Base-by-base conservation (phyloP, 1,284 basidiomycete genomes). In the Jaminaea rosea region DNA sequence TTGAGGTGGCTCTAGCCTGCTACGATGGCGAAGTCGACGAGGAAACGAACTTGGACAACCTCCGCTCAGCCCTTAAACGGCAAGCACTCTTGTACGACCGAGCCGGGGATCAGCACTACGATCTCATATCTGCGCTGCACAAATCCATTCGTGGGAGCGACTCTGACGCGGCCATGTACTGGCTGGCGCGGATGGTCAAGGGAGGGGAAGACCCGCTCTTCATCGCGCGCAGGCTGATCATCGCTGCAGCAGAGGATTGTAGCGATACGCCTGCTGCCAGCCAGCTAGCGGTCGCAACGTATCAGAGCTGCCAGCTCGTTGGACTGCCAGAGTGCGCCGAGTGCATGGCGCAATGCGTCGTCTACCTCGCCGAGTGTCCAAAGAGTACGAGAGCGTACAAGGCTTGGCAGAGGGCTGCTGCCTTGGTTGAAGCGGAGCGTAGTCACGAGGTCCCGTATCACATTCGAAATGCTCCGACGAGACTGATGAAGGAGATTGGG, bases 171-270 rank as follows among this genome's bases (percentile, higher is more conserved):
- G 87, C 87, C 6, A 77, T 93, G 76, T 93, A 92, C 75, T 93
- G 88, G 88, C 52, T 75, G 0, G 71, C 69, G 9, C 53, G 73
- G 4, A 73, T 74, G 72, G 63, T 72, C 7, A 59, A 58, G 9
- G 61, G 82, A n/a, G 89, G 88, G 10, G 88, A 93, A 72, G 90
- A 93, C 74, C 86, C 90, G 2, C 70, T 90, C 31, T 93, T 85
- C 67, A 82, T 92, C 56, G 86, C 84, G 1, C 79, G 89, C 24
- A 78, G 88, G 27, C 80, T 91, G 75, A 81, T 88, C 13, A 84
- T 91, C 1, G 84, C 87, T 51, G 87, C 88, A 1, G 87, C 85
- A 49, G 88, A 91, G 72, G 88, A 91, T 66, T 81, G 90, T 32
- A 87, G 87, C 6, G 23, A n/a, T 11, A 77, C 88, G n/a, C 85